Percentiles rank a stretch among this genome's conserved stretches.
Evolutionary conservation across 768 basidiomycete species (phyloP).

Genomic region (Atractiella rhizophila): DNA sequence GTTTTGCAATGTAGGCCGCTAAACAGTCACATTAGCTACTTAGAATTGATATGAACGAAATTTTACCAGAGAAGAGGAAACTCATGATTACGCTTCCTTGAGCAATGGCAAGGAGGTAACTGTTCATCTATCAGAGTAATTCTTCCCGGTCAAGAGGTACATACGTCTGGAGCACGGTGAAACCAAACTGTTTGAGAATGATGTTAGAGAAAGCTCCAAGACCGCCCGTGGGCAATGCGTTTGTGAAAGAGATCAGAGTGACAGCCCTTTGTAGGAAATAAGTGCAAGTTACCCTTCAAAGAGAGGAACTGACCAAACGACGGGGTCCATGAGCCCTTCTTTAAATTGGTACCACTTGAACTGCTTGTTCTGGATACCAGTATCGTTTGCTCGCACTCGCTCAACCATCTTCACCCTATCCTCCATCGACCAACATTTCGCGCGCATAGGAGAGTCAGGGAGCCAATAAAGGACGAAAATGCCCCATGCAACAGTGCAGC

Average conservation of each 20-base stretch:
- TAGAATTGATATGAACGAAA: too few species aligned
- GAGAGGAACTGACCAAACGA: conserved; percentile 28
- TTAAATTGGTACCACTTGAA: conserved; percentile 26
- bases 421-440: conserved; percentile 28
- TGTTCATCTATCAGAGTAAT: too few species aligned
- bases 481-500: conserved; percentile 29
- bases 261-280: background rate
- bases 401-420: conserved; percentile 30
- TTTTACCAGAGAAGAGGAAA: conserved; percentile 28
- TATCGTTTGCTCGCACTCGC: conserved; percentile 31
- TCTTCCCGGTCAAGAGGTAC: too few species aligned
- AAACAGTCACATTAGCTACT: too few species aligned
- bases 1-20: too few species aligned
- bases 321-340: conserved; percentile 29
- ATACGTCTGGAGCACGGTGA: conserved; percentile 29
- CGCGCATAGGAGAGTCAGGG: conserved; percentile 30
- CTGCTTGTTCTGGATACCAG: conserved; percentile 30
- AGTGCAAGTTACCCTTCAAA: background rate
- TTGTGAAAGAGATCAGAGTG: conserved; percentile 25
- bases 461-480: conserved; percentile 30
- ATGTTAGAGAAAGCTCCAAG: conserved; percentile 33
- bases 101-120: conserved; percentile 26
- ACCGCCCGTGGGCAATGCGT: conserved; percentile 29
- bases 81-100: conserved; percentile 25
- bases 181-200: conserved; percentile 28